A percentile compares a stretch with the other conserved stretches of the same genome.
These are phyloP conservation scores for Plectosphaerella plurivora DNA, from an alignment of 2,329 filamentous ascomycete species.

Conservation along the genomic window DNA sequence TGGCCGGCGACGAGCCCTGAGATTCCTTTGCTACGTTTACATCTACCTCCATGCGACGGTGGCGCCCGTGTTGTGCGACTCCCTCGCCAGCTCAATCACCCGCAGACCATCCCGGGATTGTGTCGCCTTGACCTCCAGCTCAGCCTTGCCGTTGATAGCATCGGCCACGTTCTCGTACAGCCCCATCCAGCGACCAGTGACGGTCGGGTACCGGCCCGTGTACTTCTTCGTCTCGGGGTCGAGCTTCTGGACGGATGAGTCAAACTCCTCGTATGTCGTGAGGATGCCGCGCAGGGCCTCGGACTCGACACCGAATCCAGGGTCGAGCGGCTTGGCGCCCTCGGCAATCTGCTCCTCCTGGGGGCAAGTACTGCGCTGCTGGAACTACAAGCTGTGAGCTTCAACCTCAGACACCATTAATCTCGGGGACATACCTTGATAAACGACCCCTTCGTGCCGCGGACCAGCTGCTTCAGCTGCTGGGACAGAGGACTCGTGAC, in stretches of 20 bases:
- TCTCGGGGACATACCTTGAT: slow-evolving; percentile 25
- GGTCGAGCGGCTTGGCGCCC: slow-evolving; percentile 18
- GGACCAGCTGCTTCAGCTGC: slow-evolving; percentile 58
- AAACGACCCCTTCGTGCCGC: slow-evolving; percentile 52
- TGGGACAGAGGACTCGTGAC: slow-evolving; percentile 55
- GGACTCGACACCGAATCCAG: slow-evolving; percentile 28
- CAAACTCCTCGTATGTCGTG: slow-evolving; percentile 30
- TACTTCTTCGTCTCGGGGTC: slow-evolving; percentile 25
- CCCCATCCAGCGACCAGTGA: slow-evolving; percentile 31
- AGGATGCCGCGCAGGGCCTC: slow-evolving; percentile 20
- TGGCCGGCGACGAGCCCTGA: background rate
- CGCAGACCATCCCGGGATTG: slow-evolving; percentile 32
- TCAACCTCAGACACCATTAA: background rate
- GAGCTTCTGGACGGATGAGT: slow-evolving; percentile 21
- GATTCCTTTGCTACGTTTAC: too few species aligned
- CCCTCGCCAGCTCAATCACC: slow-evolving; percentile 35
- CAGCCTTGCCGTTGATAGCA: slow-evolving; percentile 30
- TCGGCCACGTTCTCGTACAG: slow-evolving; percentile 35
- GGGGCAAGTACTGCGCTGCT: slow-evolving; percentile 22
- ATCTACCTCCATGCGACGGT: slow-evolving; percentile 21
- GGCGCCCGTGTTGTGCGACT: slow-evolving; percentile 26
- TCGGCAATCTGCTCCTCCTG: slow-evolving; percentile 28
- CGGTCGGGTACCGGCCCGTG: slow-evolving; percentile 29
- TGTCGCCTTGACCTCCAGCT: slow-evolving; percentile 32
- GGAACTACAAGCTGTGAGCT: slow-evolving; percentile 6